Percentiles rank a stretch among this genome's conserved stretches.
Evolutionary conservation across 352 stramenopile species (phyloP).

Genomic region (Phytophthora citrophthora): DNA sequence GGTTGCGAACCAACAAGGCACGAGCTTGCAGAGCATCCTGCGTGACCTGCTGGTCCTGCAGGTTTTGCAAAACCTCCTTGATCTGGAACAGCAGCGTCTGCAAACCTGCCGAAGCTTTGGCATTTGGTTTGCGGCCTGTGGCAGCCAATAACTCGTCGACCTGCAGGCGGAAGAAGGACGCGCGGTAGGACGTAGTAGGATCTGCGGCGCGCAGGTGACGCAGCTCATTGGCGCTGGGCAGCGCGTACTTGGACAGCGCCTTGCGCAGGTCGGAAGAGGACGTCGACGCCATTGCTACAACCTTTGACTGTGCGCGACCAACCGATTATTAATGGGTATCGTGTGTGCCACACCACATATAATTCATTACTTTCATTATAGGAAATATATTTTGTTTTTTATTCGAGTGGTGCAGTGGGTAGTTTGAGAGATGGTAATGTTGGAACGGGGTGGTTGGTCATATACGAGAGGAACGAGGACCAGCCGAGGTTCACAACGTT

Average conservation of each 20-base stretch:
- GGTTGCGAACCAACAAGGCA: slow-evolving; percentile 68
- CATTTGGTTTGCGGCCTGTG: slow-evolving; percentile 61
- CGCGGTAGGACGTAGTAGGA: slow-evolving; percentile 72
- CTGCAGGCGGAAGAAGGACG: slow-evolving; percentile 88
- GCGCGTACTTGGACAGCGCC: slow-evolving; percentile 87
- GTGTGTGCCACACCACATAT: background rate
- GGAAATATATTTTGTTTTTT: background rate
- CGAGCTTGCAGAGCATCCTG: slow-evolving; percentile 65
- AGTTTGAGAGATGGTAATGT: background rate
- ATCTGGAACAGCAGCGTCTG: slow-evolving; percentile 83
- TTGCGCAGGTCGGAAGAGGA: slow-evolving; percentile 59
- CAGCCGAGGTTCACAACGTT: slow-evolving; percentile 43
- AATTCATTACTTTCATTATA: background rate
- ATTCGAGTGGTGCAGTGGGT: background rate
- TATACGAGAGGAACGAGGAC: slow-evolving; percentile 39
- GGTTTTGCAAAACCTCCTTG: slow-evolving; percentile 73
- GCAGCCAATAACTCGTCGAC: slow-evolving; percentile 85
- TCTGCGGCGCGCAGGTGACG: slow-evolving; percentile 80
- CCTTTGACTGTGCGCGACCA: slow-evolving; percentile 19
- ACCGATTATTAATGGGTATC: slow-evolving; percentile 10
- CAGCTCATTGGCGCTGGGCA: slow-evolving; percentile 88
- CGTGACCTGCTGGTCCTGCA: slow-evolving; percentile 78
- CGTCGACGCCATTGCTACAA: slow-evolving; percentile 20
- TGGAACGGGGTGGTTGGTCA: slow-evolving; percentile 23
- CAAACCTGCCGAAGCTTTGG: slow-evolving; percentile 52